These are phyloP conservation scores for Plantago lanceolata DNA, from an alignment of 305 asterid species.

Conservation along the genomic window DNA sequence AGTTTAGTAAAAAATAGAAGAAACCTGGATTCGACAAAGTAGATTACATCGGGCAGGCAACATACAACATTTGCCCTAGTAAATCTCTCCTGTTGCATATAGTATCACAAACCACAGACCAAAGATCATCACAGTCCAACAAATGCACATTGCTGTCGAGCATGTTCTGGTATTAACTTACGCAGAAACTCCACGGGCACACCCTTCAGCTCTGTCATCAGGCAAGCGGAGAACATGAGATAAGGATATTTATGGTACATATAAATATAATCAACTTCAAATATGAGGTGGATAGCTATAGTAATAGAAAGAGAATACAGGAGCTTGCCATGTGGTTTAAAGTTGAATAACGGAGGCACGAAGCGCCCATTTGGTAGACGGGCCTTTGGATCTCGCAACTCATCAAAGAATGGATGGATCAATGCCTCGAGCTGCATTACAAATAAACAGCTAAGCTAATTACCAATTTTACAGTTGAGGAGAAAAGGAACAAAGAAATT, in stretches of 20 bases:
- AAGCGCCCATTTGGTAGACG: slow-evolving; percentile 14
- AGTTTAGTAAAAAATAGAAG: neutral
- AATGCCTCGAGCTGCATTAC: slow-evolving; percentile 10
- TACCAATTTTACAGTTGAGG: neutral
- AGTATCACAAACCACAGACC: neutral
- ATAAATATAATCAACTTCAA: too few species aligned
- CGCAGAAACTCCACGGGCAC: slow-evolving; percentile 6
- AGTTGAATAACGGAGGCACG: slow-evolving; percentile 12
- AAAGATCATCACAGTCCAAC: neutral
- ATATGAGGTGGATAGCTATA: too few species aligned
- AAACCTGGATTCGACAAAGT: neutral
- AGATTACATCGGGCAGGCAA: neutral
- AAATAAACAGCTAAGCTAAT: neutral
- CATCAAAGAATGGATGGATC: slow-evolving; percentile 10
- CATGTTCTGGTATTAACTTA: slow-evolving; percentile 7
- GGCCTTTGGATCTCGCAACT: slow-evolving; percentile 10
- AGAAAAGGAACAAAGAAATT: neutral
- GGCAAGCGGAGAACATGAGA: neutral
- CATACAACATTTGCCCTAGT: neutral
- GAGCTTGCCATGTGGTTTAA: slow-evolving; percentile 8
- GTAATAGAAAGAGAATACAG: neutral
- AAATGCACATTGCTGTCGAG: slow-evolving; percentile 2
- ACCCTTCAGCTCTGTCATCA: slow-evolving; percentile 4
- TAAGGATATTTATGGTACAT: too few species aligned
- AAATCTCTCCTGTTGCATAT: neutral